phyloP scores from a whole-genome alignment of 2,329 filamentous ascomycete genomes.

The Botrytis squamosa region DNA sequence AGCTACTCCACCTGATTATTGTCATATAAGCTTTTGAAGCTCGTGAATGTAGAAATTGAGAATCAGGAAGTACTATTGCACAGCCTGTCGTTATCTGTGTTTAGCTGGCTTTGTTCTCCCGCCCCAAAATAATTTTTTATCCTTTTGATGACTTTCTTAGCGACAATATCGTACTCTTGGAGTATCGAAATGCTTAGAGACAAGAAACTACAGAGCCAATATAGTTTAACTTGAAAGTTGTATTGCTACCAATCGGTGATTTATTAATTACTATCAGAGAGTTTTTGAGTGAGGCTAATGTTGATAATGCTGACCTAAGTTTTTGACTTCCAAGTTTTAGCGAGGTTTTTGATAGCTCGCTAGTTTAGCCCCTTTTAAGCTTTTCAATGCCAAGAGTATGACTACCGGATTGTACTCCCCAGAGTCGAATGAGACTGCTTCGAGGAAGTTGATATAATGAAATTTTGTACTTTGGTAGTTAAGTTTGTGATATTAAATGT shows the following conservation, averaged over 20 bases:
- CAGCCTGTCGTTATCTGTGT: background rate
- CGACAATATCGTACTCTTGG: background rate
- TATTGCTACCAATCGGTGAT: accelerated
- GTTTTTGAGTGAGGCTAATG: background rate
- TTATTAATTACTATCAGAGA: background rate
- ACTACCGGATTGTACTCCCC: background rate
- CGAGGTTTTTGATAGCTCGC: background rate
- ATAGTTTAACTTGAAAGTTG: accelerated
- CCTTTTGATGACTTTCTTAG: background rate
- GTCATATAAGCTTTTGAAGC: background rate
- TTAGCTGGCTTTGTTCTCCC: too few species aligned
- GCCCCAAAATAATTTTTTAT: background rate
- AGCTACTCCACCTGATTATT: background rate
- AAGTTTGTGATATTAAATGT: accelerated
- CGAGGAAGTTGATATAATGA: too few species aligned
- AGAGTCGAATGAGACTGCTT: background rate
- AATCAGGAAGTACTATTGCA: too few species aligned
- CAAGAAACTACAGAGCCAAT: background rate
- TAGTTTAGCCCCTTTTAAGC: slow-evolving; percentile 3
- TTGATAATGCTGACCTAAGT: background rate
- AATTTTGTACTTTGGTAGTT: too few species aligned
- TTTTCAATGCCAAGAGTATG: background rate
- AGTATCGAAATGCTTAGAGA: background rate
- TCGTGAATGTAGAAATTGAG: background rate
- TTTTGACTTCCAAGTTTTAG: background rate